Conservation (phyloP, 306 rosid genomes). For the Delonix regia region DNA sequence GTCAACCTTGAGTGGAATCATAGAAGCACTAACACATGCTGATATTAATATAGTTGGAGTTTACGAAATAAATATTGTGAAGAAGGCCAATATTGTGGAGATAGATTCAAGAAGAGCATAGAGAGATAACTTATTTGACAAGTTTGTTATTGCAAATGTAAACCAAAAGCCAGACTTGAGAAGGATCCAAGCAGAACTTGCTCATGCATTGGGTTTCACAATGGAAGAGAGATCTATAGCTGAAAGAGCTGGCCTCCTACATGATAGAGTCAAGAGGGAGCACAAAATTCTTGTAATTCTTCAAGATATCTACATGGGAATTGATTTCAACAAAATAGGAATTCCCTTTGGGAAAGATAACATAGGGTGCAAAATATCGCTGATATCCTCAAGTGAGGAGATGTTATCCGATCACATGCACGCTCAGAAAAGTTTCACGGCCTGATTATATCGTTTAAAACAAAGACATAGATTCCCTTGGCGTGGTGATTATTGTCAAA, state of each 20-base stretch:
- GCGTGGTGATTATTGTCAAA: too few relatives aligned
- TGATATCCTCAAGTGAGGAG: neutral
- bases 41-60: neutral
- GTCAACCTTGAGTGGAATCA: neutral
- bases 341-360: neutral
- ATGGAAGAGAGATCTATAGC: neutral
- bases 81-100: neutral
- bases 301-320: neutral
- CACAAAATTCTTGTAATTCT: conserved; percentile 8
- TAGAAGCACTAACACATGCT: neutral
- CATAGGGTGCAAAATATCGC: too few relatives aligned
- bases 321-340: neutral
- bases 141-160: neutral
- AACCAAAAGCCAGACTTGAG: neutral
- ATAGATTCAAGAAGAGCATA: conserved; percentile 13
- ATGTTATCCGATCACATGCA: neutral
- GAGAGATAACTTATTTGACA: conserved; percentile 9
- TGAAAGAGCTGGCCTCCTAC: neutral
- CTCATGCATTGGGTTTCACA: too few relatives aligned
- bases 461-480: too few relatives aligned
- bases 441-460: neutral
- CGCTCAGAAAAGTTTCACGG: neutral
- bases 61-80: neutral
- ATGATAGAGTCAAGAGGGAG: conserved; percentile 9
- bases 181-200: neutral